Conservation (phyloP, 2,329 filamentous ascomycete species). For the Penicillium sp. region DNA sequence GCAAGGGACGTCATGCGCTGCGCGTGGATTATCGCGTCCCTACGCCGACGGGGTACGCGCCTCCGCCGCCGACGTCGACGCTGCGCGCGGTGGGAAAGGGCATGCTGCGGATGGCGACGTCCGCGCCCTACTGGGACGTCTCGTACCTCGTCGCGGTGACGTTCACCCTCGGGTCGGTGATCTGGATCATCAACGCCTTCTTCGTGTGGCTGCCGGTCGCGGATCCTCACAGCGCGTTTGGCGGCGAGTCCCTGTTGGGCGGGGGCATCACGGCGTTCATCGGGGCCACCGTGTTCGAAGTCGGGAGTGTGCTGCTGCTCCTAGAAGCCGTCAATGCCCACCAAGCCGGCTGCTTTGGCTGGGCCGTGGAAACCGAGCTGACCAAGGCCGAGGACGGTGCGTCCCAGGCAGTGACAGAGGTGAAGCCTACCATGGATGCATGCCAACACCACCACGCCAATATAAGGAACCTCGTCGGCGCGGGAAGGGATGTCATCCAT, state of each 20-base stretch:
- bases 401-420: constrained; percentile 5
- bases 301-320: constrained; percentile 62
- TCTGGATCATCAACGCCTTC: constrained; percentile 61
- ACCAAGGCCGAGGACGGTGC: constrained; percentile 29
- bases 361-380: constrained; percentile 58
- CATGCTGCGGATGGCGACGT: constrained; percentile 50
- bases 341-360: constrained; percentile 64
- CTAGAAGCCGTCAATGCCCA: constrained; percentile 69
- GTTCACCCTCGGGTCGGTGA: constrained; percentile 54
- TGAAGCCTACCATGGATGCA: constrained; percentile 17
- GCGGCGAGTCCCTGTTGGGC: constrained; percentile 51
- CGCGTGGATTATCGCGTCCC: constrained; percentile 26
- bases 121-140: constrained; percentile 56
- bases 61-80: constrained; percentile 36
- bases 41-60: constrained; percentile 24
- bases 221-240: constrained; percentile 54
- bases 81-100: constrained; percentile 32
- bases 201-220: constrained; percentile 62
- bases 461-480: constrained; percentile 28
- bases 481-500: constrained; percentile 1
- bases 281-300: constrained; percentile 65
- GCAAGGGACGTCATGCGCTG: constrained; percentile 49
- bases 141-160: constrained; percentile 55
- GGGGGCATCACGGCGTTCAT: constrained; percentile 64
- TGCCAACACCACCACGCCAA: constrained; percentile 47